Conservation (phyloP, 192 early-diverging fungal species). For the Geranomyces variabilis region DNA sequence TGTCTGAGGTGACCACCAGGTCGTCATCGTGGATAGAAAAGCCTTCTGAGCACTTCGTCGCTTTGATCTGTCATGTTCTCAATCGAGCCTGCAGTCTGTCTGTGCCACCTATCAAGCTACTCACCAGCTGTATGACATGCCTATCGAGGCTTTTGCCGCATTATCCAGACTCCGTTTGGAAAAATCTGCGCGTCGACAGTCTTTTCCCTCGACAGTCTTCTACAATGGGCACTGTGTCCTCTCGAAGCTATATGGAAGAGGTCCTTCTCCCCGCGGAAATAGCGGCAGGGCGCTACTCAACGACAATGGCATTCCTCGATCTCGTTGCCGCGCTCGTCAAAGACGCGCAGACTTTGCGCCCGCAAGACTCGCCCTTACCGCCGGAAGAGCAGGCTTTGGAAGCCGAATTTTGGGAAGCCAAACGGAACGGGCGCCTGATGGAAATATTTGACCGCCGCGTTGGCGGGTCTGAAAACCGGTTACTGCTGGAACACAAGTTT, state of each 20-base stretch:
- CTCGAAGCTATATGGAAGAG: slow-evolving; percentile 48
- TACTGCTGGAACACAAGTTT: slow-evolving; percentile 9
- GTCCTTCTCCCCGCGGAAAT: slow-evolving; percentile 47
- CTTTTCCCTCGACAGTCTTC: slow-evolving; percentile 42
- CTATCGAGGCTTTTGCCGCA: slow-evolving; percentile 33
- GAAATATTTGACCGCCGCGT: slow-evolving; percentile 4
- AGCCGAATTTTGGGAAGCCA: slow-evolving; percentile 29
- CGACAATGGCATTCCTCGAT: slow-evolving; percentile 51
- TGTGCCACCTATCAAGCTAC: slow-evolving; percentile 37
- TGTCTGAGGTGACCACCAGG: slow-evolving; percentile 13
- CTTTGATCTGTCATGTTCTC: slow-evolving; percentile 44
- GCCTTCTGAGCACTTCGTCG: slow-evolving; percentile 31
- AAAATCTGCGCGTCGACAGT: slow-evolving; percentile 37
- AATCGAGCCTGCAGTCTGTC: slow-evolving; percentile 31
- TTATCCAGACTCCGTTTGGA: slow-evolving; percentile 42
- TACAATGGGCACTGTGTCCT: not conserved
- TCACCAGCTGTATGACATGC: slow-evolving; percentile 43
- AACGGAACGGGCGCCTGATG: not conserved
- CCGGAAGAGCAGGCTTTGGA: slow-evolving; percentile 25
- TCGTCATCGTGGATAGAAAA: slow-evolving; percentile 14
- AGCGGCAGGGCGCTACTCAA: slow-evolving; percentile 40
- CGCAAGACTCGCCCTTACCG: not conserved
- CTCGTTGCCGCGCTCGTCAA: slow-evolving; percentile 37
- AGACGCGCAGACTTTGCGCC: slow-evolving; percentile 36
- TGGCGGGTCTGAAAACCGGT: slow-evolving; percentile 13